Evolutionary conservation across 176 grass and related monocot genomes (phyloP), one percentile per base, ranked within the genome.

Genomic region (Secale cereale): DNA sequence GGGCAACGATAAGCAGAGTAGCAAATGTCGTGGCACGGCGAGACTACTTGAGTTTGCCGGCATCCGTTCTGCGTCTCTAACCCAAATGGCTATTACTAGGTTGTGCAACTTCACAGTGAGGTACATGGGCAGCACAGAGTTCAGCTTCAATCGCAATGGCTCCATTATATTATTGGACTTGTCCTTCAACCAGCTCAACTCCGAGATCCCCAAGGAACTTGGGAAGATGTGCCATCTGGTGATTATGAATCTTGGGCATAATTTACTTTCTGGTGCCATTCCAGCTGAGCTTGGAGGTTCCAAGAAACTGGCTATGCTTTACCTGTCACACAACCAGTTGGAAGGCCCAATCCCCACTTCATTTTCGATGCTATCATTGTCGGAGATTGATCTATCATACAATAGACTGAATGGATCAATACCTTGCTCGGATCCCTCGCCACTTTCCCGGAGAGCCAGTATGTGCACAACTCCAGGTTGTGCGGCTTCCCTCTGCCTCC

Each of bases 141-240:
- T 77, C 46, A 93, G 76, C 6, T 93, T 90, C 84, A 87, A 74
- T 67, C 91, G 87, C 65, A 95, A 98, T 74, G 95, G 95, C 32
- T 94, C 95, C 17, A 95, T 98, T 91, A 93, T 98, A 77, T 98
- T 98, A 57, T 87, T 98, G 13, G 95, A 98, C 66, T 74, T 98
- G 74, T 98, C 95, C 10, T 95, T 88, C 52, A 98, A 98, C 82
- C 78, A 93, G 76, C 87, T 98, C 0, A 36, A 88, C 56, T 94
- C 85, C 1, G 65, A 72, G 29, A 98, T 98, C 70, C 92, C 95
- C 0, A 84, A 89, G 77, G 92, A 98, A 86, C 63, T 98, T 6
- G 93, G 95, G 40, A 71, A 12, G 77, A 93, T 98, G 95, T 98
- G 29, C 82, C 90, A 98, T 83, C 90, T 98, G 62, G 79, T 90